Conservation (phyloP, 371 early-diverging fungal genomes). For the Mucor sp. region DNA sequence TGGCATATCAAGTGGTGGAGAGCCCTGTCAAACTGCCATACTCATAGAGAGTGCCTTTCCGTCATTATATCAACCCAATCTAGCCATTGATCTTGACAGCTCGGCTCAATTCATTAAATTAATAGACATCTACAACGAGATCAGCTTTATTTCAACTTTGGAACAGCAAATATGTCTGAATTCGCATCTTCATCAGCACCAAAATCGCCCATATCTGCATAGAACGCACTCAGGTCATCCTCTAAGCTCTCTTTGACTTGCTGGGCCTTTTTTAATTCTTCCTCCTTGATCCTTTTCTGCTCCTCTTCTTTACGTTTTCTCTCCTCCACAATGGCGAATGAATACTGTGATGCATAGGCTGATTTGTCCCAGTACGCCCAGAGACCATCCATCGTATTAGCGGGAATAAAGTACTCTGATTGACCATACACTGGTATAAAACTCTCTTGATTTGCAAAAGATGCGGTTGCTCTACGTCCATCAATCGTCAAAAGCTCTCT, state of each 20-base stretch:
- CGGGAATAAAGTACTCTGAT: constrained; percentile 47
- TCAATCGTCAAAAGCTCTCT: constrained; percentile 42
- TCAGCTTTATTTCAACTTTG: constrained; percentile 17
- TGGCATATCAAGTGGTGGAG: no score
- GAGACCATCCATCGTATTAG: constrained; percentile 36
- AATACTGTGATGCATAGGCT: constrained; percentile 48
- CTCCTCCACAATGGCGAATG: constrained; percentile 25
- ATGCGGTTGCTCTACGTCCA: constrained; percentile 29
- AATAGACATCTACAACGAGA: neutral
- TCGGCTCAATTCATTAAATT: no score
- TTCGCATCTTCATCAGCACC: constrained; percentile 24
- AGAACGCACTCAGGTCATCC: constrained; percentile 50
- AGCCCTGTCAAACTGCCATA: no score
- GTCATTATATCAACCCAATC: no score
- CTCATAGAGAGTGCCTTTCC: no score
- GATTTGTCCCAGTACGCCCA: constrained; percentile 58
- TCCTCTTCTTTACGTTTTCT: constrained; percentile 28
- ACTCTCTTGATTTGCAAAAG: constrained; percentile 51
- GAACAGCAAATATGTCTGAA: constrained; percentile 45
- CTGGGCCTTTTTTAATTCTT: constrained; percentile 27
- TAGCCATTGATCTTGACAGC: no score
- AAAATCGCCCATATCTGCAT: constrained; percentile 47
- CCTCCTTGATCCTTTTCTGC: constrained; percentile 19
- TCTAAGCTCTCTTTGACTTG: constrained; percentile 32
- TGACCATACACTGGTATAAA: constrained; percentile 57